Conservation (phyloP, 2,329 filamentous ascomycete species). For the Exserohilum turcica region DNA sequence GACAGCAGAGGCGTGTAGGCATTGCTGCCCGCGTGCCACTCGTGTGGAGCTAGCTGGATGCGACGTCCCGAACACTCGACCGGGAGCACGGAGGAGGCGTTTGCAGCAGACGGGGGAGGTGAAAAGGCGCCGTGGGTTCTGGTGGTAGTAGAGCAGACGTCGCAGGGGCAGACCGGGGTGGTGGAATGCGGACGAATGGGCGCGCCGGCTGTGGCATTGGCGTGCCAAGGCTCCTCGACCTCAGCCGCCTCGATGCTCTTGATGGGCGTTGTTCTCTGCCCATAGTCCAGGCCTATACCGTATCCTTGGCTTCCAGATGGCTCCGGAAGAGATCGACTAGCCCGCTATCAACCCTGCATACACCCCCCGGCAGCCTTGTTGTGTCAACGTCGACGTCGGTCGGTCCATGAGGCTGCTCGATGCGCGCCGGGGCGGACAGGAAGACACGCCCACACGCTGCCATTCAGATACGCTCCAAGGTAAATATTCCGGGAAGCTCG, state of each 20-base stretch:
- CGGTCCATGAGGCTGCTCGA: neutral
- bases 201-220: neutral
- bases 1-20: neutral
- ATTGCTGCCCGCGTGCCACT: conserved; percentile 5
- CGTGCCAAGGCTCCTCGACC: conserved; percentile 15
- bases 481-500: neutral
- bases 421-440: conserved; percentile 7
- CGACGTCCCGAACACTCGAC: conserved; percentile 8
- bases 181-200: conserved; percentile 7
- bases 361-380: neutral
- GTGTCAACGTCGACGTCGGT: conserved; percentile 18
- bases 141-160: neutral
- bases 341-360: conserved; percentile 22
- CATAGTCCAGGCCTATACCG: conserved; percentile 13
- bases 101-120: neutral
- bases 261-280: conserved; percentile 10
- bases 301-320: conserved; percentile 10
- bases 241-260: conserved; percentile 15
- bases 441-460: conserved; percentile 5
- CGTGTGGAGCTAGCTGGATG: neutral
- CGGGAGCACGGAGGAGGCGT: neutral
- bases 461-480: neutral
- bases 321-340: conserved; percentile 2
- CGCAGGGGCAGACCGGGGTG: neutral
- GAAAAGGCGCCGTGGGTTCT: neutral